Percentiles rank a stretch among this genome's conserved stretches.
Conservation (phyloP, 1,139 yeast species). For the Blastobotrys malaysiensis region DNA sequence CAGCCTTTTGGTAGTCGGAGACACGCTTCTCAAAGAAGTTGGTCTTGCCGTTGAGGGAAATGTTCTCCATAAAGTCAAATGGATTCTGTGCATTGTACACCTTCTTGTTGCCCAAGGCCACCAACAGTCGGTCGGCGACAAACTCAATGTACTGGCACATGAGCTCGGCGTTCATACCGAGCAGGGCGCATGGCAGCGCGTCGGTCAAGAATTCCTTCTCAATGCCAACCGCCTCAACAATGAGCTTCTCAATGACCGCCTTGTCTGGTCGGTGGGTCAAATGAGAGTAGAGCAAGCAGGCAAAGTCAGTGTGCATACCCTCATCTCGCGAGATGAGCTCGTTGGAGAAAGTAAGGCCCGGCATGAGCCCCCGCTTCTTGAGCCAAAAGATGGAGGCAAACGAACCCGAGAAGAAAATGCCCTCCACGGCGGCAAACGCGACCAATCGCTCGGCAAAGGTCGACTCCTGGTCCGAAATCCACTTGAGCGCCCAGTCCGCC, state of each 20-base stretch:
- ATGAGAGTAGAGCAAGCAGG: conserved; percentile 90
- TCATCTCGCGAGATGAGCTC: conserved; percentile 97
- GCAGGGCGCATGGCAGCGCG: conserved; percentile 82
- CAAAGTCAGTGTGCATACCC: conserved; percentile 97
- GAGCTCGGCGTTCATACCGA: conserved; percentile 88
- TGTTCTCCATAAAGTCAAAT: conserved; percentile 98
- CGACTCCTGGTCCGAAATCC: conserved; percentile 86
- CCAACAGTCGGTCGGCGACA: conserved; percentile 89
- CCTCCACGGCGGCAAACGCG: conserved; percentile 98
- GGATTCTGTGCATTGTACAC: conserved; percentile 86
- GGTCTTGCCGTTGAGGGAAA: conserved; percentile 95
- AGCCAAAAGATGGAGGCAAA: conserved; percentile 98
- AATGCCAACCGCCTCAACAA: conserved; percentile 91
- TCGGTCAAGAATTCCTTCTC: conserved; percentile 94
- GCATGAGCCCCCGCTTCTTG: conserved; percentile 97
- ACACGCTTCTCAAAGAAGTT: conserved; percentile 99
- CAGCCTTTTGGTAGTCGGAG: conserved; percentile 97
- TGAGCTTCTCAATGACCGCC: conserved; percentile 72
- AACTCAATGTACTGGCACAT: conserved; percentile 98
- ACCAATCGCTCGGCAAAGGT: conserved; percentile 92
- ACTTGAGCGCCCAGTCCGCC: conserved; percentile 97
- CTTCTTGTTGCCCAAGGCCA: conserved; percentile 86
- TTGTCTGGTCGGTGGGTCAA: conserved; percentile 81
- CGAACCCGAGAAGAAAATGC: conserved; percentile 96
- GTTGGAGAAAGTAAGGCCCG: conserved; percentile 94